Conservation (phyloP, 495 filamentous ascomycete genomes). For the Aspergillus nidulans region DNA sequence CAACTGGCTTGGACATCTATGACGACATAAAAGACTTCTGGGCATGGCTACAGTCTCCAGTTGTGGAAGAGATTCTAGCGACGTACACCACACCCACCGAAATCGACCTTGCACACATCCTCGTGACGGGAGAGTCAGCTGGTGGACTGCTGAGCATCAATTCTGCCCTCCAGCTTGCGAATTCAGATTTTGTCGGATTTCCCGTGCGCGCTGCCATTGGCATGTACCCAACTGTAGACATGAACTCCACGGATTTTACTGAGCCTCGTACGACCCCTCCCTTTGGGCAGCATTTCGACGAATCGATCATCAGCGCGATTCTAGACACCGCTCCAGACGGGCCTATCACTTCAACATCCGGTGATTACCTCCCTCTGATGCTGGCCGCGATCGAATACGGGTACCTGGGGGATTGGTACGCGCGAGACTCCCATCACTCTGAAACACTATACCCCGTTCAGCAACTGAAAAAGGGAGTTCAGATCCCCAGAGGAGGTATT, state of each 20-base stretch:
- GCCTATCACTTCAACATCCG: not conserved
- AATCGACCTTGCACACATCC: slow-evolving; percentile 25
- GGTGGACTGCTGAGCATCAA: slow-evolving; percentile 32
- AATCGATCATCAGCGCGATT: not conserved
- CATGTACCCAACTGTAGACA: not conserved
- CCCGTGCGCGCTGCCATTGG: not conserved
- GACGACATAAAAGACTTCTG: slow-evolving; percentile 49
- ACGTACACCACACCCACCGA: slow-evolving; percentile 15
- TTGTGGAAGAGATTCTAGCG: slow-evolving; percentile 14
- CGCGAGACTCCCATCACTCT: not conserved
- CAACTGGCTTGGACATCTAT: slow-evolving; percentile 42
- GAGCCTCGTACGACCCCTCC: not conserved
- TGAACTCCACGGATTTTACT: not conserved
- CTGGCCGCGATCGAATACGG: slow-evolving; percentile 4
- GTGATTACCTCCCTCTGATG: not conserved
- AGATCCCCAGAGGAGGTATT: not conserved
- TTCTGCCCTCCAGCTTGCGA: slow-evolving; percentile 18
- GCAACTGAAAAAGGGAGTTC: not conserved
- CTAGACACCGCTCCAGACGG: not conserved
- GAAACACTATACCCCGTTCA: not conserved
- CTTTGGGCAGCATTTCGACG: not conserved
- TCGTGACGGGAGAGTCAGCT: slow-evolving; percentile 30
- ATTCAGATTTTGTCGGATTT: not conserved
- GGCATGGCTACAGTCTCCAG: slow-evolving; percentile 38
- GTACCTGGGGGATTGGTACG: not conserved